Conservation (phyloP, 176 grass and related monocot genomes). For the Triticum urartu region DNA sequence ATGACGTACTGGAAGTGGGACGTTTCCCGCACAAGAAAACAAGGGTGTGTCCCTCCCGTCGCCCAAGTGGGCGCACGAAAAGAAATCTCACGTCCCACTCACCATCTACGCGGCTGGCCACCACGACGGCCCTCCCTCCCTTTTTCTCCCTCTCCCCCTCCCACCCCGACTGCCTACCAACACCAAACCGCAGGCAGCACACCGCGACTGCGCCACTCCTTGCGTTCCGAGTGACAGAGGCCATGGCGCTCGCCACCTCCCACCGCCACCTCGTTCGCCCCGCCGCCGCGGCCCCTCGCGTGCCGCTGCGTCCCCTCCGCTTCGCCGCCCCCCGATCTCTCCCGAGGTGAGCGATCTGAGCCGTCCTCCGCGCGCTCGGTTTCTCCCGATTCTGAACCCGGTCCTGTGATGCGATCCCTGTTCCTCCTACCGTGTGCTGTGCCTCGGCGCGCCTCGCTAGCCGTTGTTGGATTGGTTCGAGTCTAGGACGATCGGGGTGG, state of each 20-base stretch:
- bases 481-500: not conserved
- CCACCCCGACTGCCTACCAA: not conserved
- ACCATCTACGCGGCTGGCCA: not conserved
- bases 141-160: not conserved
- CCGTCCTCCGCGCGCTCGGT: not conserved
- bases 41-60: not conserved
- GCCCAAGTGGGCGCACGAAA: slow-evolving; percentile 9
- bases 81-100: slow-evolving; percentile 6
- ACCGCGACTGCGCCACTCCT: not conserved
- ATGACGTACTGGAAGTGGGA: not conserved
- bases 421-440: not conserved
- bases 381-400: not conserved
- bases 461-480: not conserved
- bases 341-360: slow-evolving; percentile 31
- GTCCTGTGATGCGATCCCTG: not conserved
- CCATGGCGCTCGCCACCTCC: slow-evolving; percentile 44
- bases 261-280: not conserved
- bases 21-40: slow-evolving; percentile 6
- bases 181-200: not conserved
- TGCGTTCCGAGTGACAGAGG: not conserved
- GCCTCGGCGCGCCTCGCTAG: not conserved
- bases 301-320: not conserved
- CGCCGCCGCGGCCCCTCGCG: not conserved
- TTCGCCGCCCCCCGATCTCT: not conserved
- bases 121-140: not conserved